These are phyloP conservation scores for Pseudopithomyces maydicus DNA, from an alignment of 2,329 filamentous ascomycete genomes.

Conservation along the genomic window DNA sequence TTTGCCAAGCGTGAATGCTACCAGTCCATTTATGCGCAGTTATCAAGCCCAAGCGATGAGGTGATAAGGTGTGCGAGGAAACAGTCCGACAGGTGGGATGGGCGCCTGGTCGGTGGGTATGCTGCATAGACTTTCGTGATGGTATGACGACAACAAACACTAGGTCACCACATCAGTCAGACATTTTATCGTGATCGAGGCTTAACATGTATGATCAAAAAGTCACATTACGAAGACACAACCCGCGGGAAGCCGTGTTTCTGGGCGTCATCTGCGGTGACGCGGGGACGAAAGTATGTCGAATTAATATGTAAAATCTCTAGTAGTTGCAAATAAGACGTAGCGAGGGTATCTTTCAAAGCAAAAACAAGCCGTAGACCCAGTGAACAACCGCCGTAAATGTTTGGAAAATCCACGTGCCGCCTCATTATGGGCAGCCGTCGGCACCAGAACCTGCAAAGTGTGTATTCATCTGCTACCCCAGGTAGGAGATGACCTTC, in stretches of 20 bases:
- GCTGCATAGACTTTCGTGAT: not conserved
- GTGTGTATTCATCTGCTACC: slow-evolving; percentile 35
- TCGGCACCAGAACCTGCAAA: not conserved
- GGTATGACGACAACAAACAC: not conserved
- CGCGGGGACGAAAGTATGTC: not conserved
- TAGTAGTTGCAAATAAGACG: slow-evolving; percentile 5
- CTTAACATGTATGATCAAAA: too few species aligned
- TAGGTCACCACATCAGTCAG: not conserved
- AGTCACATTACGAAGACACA: too few species aligned
- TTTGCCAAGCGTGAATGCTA: not conserved
- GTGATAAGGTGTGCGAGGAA: slow-evolving; percentile 17
- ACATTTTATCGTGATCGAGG: not conserved
- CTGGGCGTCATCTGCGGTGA: not conserved
- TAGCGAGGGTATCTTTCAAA: slow-evolving; percentile 16
- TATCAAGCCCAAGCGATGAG: slow-evolving; percentile 23
- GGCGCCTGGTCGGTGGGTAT: slow-evolving; percentile 5
- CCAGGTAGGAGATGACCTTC: slow-evolving; percentile 43
- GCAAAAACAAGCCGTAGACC: not conserved
- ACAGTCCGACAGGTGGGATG: not conserved
- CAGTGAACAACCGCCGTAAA: slow-evolving; percentile 1
- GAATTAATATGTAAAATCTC: slow-evolving; percentile 2
- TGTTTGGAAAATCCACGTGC: too few species aligned
- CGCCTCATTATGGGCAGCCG: too few species aligned
- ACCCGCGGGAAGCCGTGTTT: not conserved
- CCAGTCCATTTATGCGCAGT: slow-evolving; percentile 14